phyloP scores from a whole-genome alignment of 208 protist species.

The Angomonas ambiguus region DNA sequence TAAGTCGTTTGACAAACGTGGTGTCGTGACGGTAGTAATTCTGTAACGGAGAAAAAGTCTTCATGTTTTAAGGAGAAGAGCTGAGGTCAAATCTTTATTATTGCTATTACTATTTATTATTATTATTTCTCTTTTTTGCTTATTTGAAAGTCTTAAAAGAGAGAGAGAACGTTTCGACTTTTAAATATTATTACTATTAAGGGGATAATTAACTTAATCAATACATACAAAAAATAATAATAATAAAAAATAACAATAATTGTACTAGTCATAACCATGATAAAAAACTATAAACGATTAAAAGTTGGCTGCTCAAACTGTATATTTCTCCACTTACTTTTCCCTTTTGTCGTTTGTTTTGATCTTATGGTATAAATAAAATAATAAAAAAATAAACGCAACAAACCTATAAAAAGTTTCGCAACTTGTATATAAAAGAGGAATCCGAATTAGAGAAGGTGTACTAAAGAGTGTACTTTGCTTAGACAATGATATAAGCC shows the following conservation, averaged over 20 bases:
- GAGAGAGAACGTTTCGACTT: slow-evolving; percentile 9
- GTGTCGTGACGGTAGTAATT: slow-evolving; percentile 4
- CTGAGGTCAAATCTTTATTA: too few relatives aligned
- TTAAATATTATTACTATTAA: too few relatives aligned
- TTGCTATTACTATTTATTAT: not conserved
- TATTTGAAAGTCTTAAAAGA: not conserved
- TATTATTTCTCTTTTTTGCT: slow-evolving; percentile 9
- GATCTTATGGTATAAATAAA: slow-evolving; percentile 4
- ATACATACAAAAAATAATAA: slow-evolving; percentile 10
- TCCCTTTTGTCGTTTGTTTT: not conserved
- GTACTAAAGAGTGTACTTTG: too few relatives aligned
- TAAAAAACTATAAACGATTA: too few relatives aligned
- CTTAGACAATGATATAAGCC: too few relatives aligned
- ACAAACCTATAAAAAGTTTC: not conserved
- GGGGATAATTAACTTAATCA: not conserved
- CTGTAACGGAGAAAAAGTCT: not conserved
- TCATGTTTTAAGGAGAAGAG: too few relatives aligned
- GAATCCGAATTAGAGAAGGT: too few relatives aligned
- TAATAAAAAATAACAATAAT: not conserved
- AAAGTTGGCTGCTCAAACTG: slow-evolving; percentile 1
- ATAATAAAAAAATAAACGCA: slow-evolving; percentile 2
- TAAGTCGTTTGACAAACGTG: slow-evolving; percentile 6
- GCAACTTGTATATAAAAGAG: too few relatives aligned
- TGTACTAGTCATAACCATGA: too few relatives aligned
- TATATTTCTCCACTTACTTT: not conserved